phyloP scores from a whole-genome alignment of 148 eudicot genomes.

The Fallopia convolvulus region DNA sequence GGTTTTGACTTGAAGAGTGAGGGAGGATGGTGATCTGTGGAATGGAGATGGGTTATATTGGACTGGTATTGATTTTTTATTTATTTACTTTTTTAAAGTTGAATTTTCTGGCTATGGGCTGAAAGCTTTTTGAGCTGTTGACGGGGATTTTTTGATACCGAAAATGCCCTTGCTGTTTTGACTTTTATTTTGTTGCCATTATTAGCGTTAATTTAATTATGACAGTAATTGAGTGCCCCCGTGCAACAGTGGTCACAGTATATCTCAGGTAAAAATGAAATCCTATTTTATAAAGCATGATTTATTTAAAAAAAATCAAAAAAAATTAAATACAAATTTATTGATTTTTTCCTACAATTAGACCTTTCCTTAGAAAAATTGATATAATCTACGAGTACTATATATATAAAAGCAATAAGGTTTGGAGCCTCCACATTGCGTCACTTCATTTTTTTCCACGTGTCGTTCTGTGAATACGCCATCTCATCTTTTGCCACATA shows the following conservation, averaged over 20 bases:
- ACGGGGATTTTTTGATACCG: not conserved
- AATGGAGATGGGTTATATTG: constrained; percentile 5
- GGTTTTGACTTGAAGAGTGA: constrained; percentile 15
- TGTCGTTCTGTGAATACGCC: no score
- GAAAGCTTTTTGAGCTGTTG: constrained; percentile 10
- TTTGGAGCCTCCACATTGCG: no score
- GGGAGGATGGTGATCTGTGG: constrained; percentile 7
- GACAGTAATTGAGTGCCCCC: constrained; percentile 11
- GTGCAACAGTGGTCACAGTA: constrained; percentile 10
- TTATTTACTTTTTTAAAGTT: not conserved
- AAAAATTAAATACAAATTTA: no score
- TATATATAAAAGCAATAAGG: no score
- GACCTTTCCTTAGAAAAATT: no score
- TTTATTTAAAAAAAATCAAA: no score
- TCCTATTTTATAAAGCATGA: no score
- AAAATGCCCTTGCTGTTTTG: constrained; percentile 4
- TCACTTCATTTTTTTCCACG: no score
- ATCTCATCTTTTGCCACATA: no score
- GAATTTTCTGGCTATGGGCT: constrained; percentile 1
- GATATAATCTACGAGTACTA: no score
- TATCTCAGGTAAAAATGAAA: no score
- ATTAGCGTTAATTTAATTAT: constrained; percentile 9
- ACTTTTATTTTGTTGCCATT: constrained; percentile 7
- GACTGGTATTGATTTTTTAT: not conserved
- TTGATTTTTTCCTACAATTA: no score